Evolutionary conservation across 2,329 filamentous ascomycete genomes (phyloP), one percentile per base, ranked within the genome.

Genomic region (Cytospora chrysosperma): DNA sequence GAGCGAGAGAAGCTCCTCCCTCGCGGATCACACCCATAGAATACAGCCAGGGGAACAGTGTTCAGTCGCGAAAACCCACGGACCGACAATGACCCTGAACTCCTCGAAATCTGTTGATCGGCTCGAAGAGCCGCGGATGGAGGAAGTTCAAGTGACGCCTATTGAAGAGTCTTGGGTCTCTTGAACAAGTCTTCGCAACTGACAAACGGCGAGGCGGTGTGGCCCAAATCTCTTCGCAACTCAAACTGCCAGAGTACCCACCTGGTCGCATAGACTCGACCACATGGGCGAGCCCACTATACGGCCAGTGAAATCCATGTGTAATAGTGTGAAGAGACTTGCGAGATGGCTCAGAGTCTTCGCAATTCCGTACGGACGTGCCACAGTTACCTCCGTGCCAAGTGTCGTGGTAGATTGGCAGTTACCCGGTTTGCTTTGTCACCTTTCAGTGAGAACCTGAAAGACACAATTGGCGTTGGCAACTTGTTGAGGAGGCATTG

Each of bases 141-240:
- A n/a, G n/a, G n/a, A n/a, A 61, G 51, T 54, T 26, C 52, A 55
- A n/a, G 51, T 24, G 27, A 4, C 21, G n/a, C 34, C 9, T 24
- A 27, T 26, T 32, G n/a, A n/a, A n/a, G n/a, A 27, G 21, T 26
- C 28, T 55, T 7, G 34, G 27, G 27, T 55, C 51, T 37, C 51
- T 55, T 61, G 43, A 24, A 50, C 51, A 17, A 54, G 50, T 54
- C 50, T 60, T 43, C 47, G 58, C 51, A 61, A 61, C 27, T 49
- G 32, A 28, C 51, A 24, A 47, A n/a, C 26, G 30, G 17, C 37
- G 26, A 13, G n/a, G 58, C 58, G 58, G 58, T 61, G 58, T 55
- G 47, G 51, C 58, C 19, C 43, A 61, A 49, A n/a, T 21, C 37
- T 61, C 58, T 61, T 61, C 55, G 58, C 58, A 61, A 61, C 58